Base-by-base conservation (phyloP, 164 flowering plant genomes). In the Kalanchoe fedtschenkoi region DNA sequence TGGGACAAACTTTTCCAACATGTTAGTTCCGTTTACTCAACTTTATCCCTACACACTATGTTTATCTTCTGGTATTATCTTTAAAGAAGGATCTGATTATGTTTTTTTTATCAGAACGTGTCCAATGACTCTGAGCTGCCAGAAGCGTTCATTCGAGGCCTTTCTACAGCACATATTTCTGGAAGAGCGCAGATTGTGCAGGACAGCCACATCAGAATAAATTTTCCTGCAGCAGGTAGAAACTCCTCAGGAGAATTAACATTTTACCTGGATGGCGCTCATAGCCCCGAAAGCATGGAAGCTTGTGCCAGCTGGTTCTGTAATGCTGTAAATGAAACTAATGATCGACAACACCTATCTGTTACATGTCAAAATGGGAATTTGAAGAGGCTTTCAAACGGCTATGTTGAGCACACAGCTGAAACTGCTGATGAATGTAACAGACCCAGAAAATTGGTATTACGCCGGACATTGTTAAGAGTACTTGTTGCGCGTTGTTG, bases 281-380 rank as follows among this genome's bases (percentile, higher is more conserved):
- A 90, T 63, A 90, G 89, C 69, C 95, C 95, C 29, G 95, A 90
- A 70, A 90, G 97, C 77, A 87, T 90, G 82, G 97, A 84, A 64
- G 86, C 72, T 61, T 90, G 95, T 72, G 95, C 89, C 26, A 79
- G 69, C 64, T 90, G 97, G 97, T 90, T 87, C 71, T 84, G 84
- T 62, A 63, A 62, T 69, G 80, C 79, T 61, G 76, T 77, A 4
- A 81, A 72, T 65, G 84, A 57, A 62, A 66, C 63, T 41, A 47
- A 41, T 8, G 42, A 39, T 28, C 22, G 22, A 30, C 35, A 74
- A 39, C 42, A 62, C 24, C 51, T 65, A 38, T 44, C 62, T 35
- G 59, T 71, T 51, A 64, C 64, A 61, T 32, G 10, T 29, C 61
- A 58, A 35, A 63, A 57, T 64, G 55, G 62, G 39, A 67, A 33